A percentile compares a stretch with the other conserved stretches of the same genome.
Evolutionary conservation across 1,284 basidiomycete genomes (phyloP).

Genomic region (Ganoderma sinense): DNA sequence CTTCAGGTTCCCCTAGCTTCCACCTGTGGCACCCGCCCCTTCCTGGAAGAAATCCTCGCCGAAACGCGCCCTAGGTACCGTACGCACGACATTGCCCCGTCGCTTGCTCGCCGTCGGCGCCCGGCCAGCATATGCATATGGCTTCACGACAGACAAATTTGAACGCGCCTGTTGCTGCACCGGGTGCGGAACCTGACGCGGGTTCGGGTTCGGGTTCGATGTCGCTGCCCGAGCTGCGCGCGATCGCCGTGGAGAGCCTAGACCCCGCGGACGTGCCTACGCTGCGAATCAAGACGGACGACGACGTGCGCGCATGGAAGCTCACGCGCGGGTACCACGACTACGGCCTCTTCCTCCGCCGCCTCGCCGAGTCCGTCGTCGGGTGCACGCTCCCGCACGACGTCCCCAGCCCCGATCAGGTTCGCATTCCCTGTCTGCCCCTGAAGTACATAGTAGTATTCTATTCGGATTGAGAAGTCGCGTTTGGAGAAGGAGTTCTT

Average conservation of each 20-base stretch:
- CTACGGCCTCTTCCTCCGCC: slow-evolving; percentile 76
- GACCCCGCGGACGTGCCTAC: slow-evolving; percentile 32
- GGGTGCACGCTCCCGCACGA: slow-evolving; percentile 59
- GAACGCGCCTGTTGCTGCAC: not conserved
- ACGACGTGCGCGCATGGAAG: slow-evolving; percentile 75
- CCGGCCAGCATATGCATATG: not conserved
- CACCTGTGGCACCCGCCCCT: no score
- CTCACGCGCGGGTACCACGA: slow-evolving; percentile 72
- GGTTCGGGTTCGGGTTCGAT: not conserved
- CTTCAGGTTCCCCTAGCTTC: no score
- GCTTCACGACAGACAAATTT: not conserved
- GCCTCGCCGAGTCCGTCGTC: slow-evolving; percentile 78
- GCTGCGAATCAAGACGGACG: slow-evolving; percentile 69
- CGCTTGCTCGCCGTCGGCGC: no score
- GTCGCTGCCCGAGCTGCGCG: slow-evolving; percentile 47
- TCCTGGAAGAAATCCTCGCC: not conserved
- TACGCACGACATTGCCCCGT: not conserved
- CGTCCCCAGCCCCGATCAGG: slow-evolving; percentile 45
- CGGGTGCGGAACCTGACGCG: not conserved
- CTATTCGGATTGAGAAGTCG: not conserved
- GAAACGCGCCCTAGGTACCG: not conserved
- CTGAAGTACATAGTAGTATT: no score
- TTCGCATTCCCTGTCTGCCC: slow-evolving; percentile 31
- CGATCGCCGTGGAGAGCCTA: slow-evolving; percentile 50
- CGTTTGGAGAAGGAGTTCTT: not conserved